Evolutionary conservation across 495 filamentous ascomycete species (phyloP), one percentile per base, ranked within the genome.

Genomic region (Podospora anserina): DNA sequence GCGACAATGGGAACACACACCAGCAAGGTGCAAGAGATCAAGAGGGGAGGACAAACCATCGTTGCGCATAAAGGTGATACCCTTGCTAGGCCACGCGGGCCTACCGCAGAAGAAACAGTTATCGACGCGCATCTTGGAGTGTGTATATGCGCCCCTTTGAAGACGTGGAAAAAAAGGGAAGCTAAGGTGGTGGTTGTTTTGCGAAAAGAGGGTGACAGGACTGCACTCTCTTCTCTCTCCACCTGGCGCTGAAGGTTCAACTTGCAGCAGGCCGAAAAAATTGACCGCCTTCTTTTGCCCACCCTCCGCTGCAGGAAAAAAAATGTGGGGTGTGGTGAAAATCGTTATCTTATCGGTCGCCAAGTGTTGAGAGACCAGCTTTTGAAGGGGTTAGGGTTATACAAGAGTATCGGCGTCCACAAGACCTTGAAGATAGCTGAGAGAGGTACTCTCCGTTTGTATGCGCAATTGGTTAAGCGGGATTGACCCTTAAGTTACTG

Each of bases 31-130:
- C 23, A 63, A 70, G 39, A 28, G 60, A 86, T 83, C 7, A 4
- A 65, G 82, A 79, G 77, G 90, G 89, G 64, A 83, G 34, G 26
- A 81, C 74, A 84, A 84, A 71, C 91, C 91, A 78, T 96, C 92
- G 77, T 93, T 93, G 73, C 80, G 71, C 65, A 78, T 79, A 63
- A 82, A 82, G 69, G 90, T 92, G 74, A 97, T 97, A 70, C 94
- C 91, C 78, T 95, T 94, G 76, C 87, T 87, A 54, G 94, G 93
- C 82, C 95, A 97, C 79, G 88, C 86, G 39, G 93, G 93, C 75
- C 77, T 57, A 68, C 90, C 92, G 82, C 94, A 97, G 82, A 96
- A 96, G 77, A 92, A 92, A 78, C 93, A 97, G 64, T 90, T 92
- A 80, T 96, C 93, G 78, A 97, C 69, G 71, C 76, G 74, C 76